Conservation (phyloP, 2,329 filamentous ascomycete species). For the Aspergillus ustus region DNA sequence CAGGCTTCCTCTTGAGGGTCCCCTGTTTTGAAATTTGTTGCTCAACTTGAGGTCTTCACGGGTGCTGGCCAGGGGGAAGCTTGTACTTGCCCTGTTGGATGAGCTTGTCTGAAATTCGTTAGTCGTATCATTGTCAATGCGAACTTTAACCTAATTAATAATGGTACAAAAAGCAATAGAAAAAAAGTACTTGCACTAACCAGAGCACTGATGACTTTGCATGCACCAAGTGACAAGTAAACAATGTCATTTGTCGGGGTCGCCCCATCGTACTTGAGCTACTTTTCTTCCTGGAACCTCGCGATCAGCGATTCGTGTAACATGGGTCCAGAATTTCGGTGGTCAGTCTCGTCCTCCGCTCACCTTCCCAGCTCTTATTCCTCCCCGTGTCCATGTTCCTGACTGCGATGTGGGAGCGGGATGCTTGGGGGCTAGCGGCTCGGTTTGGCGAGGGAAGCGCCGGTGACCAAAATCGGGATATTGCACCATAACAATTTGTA, state of each 20-base stretch:
- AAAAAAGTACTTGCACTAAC: constrained; percentile 16
- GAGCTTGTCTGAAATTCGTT: not conserved
- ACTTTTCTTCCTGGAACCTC: constrained; percentile 6
- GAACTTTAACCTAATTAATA: not conserved
- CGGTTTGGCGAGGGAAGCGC: not conserved
- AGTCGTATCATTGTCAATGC: not conserved
- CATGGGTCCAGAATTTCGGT: constrained; percentile 13
- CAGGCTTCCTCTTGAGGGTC: not conserved
- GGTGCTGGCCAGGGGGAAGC: not conserved
- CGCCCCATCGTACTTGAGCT: constrained; percentile 9
- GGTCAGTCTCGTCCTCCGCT: constrained; percentile 5
- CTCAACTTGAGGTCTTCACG: not conserved
- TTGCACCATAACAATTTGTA: not conserved
- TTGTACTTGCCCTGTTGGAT: not conserved
- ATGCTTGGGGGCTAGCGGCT: not conserved
- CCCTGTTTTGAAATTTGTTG: not conserved
- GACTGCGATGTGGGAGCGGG: not conserved
- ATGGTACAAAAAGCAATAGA: constrained; percentile 1
- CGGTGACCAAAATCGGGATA: constrained; percentile 11
- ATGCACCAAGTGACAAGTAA: constrained; percentile 1
- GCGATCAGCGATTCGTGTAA: constrained; percentile 18
- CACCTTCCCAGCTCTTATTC: not conserved
- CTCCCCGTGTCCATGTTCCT: not conserved
- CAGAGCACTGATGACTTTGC: constrained; percentile 12
- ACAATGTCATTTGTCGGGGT: constrained; percentile 6